phyloP scores from a whole-genome alignment of 805 yeast genomes.

The Candida sithepensis region DNA sequence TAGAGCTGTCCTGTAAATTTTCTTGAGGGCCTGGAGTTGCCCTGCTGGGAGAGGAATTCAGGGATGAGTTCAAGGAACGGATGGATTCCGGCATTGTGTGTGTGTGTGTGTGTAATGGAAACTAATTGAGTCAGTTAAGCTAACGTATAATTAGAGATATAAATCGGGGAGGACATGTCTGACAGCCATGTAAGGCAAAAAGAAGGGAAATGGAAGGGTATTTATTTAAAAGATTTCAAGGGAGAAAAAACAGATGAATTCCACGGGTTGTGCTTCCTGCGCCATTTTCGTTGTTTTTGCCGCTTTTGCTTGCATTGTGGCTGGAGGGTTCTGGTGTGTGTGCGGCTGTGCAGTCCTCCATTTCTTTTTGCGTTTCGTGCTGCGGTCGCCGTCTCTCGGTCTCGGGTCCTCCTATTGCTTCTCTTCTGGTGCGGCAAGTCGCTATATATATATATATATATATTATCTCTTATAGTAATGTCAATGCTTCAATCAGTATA shows the following conservation, averaged over 20 bases:
- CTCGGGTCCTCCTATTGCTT: too few relatives aligned
- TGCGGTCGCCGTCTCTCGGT: neutral
- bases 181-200: neutral
- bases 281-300: neutral
- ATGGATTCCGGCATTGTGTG: slow-evolving; percentile 1
- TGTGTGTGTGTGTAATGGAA: neutral
- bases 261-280: neutral
- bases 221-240: neutral
- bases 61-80: neutral
- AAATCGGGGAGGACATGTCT: neutral
- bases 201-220: neutral
- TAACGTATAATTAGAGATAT: neutral
- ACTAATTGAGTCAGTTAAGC: neutral
- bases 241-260: neutral
- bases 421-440: too few relatives aligned
- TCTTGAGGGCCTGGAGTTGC: neutral
- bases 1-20: neutral
- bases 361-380: too few relatives aligned
- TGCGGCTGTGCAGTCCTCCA: neutral
- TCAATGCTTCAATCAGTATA: too few relatives aligned
- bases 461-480: too few relatives aligned
- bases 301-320: neutral
- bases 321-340: neutral
- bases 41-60: neutral
- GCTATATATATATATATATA: too few relatives aligned